Percentiles rank a stretch among this genome's conserved stretches.
Evolutionary conservation across 768 basidiomycete species (phyloP).

Genomic region (Trametes cinnabarina): DNA sequence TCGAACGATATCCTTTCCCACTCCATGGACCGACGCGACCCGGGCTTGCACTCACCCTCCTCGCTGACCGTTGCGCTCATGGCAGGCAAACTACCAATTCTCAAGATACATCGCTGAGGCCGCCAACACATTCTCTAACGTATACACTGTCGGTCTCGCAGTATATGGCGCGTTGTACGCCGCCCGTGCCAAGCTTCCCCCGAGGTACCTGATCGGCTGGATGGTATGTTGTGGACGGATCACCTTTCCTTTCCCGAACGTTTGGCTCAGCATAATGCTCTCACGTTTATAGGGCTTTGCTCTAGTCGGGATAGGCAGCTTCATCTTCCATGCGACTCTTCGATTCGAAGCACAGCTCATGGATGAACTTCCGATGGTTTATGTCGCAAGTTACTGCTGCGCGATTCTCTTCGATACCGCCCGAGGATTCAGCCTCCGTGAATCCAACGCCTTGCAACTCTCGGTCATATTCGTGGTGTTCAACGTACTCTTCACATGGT

Average conservation of each 20-base stretch:
- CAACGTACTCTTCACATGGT: conserved; percentile 63
- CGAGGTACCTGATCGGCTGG: conserved; percentile 36
- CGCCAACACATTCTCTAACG: conserved; percentile 69
- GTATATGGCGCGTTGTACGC: conserved; percentile 44
- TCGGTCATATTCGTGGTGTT: conserved; percentile 41
- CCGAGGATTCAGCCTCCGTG: conserved; percentile 47
- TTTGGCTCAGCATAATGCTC: neutral
- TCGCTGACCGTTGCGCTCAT: neutral
- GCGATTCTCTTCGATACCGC: conserved; percentile 59
- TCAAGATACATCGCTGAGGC: conserved; percentile 76
- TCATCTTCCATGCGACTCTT: conserved; percentile 77
- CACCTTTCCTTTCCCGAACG: neutral
- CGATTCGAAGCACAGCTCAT: conserved; percentile 75
- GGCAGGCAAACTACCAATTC: conserved; percentile 74
- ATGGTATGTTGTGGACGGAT: conserved; percentile 27
- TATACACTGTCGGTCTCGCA: conserved; percentile 38
- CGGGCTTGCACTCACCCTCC: neutral
- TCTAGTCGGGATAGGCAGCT: conserved; percentile 73
- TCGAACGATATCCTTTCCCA: neutral
- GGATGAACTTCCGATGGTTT: conserved; percentile 84
- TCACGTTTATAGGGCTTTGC: conserved; percentile 55
- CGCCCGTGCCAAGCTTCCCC: conserved; percentile 32
- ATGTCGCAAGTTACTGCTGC: conserved; percentile 58
- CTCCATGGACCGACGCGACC: conserved; percentile 5
- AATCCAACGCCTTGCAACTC: conserved; percentile 40